Percentiles rank a stretch among this genome's conserved stretches.
phyloP scores from a whole-genome alignment of 2,329 filamentous ascomycete genomes.

The Fusarium drepaniforme region DNA sequence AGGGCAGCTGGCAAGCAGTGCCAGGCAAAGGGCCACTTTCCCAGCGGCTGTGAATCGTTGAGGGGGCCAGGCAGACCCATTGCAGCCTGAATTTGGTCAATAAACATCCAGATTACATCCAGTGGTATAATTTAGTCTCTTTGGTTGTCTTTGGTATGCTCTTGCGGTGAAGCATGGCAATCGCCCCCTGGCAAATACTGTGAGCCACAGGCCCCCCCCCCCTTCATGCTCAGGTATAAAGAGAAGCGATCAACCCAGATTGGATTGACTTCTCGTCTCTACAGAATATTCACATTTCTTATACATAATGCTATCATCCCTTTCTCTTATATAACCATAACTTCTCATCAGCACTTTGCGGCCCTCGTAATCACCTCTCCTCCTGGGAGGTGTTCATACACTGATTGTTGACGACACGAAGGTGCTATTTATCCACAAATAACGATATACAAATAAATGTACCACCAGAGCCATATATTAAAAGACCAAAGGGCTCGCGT shows the following conservation, averaged over 20 bases:
- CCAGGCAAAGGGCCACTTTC: neutral
- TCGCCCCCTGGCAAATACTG: neutral
- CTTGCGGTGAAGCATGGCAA: neutral
- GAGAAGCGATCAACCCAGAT: neutral
- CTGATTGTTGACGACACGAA: neutral
- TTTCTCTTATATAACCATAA: neutral
- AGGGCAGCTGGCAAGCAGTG: constrained; percentile 1
- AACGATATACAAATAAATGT: no score
- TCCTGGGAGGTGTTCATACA: neutral
- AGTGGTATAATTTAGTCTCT: neutral
- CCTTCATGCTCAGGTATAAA: neutral
- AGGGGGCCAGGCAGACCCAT: neutral
- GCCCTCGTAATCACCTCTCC: neutral
- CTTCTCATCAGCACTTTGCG: neutral
- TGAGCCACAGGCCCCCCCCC: neutral
- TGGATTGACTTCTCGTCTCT: no score
- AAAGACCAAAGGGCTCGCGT: neutral
- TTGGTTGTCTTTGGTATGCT: neutral
- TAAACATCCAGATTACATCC: neutral
- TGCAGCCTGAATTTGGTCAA: neutral
- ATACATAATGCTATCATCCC: neutral
- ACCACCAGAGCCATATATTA: no score
- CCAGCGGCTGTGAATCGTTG: neutral
- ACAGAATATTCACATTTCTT: no score
- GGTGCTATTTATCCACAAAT: no score